phyloP scores from a whole-genome alignment of 768 basidiomycete species.

The Butyriboletus loyo region DNA sequence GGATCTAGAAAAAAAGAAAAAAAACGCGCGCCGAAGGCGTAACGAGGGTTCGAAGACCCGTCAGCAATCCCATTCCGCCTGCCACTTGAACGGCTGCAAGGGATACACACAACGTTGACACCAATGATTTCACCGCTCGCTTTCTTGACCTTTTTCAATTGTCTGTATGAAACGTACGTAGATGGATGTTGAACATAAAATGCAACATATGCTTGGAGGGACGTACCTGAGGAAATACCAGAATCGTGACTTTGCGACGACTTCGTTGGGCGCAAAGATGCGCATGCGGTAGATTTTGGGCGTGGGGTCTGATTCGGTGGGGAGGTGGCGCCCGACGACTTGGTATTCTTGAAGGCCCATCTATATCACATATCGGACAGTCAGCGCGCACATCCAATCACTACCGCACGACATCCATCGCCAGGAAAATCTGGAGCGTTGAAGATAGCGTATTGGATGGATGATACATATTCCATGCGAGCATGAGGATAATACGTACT shows the following conservation, averaged over 20 bases:
- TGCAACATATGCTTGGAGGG: no score
- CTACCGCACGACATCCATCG: no score
- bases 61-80: slow-evolving; percentile 72
- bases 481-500: slow-evolving; percentile 24
- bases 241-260: slow-evolving; percentile 98
- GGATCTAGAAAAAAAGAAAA: slow-evolving; percentile 62
- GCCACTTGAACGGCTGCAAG: slow-evolving; percentile 81
- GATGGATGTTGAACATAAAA: not conserved
- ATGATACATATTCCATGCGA: not conserved
- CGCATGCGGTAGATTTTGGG: slow-evolving; percentile 99
- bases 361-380: slow-evolving; percentile 28
- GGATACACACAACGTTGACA: slow-evolving; percentile 91
- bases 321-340: slow-evolving; percentile 96
- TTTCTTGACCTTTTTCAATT: slow-evolving; percentile 99
- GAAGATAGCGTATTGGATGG: not conserved
- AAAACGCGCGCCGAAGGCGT: slow-evolving; percentile 16
- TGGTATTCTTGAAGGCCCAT: slow-evolving; percentile 91
- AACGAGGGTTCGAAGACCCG: slow-evolving; percentile 22
- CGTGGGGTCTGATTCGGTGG: slow-evolving; percentile 86
- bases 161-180: no score
- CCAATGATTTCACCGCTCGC: slow-evolving; percentile 98
- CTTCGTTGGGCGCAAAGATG: slow-evolving; percentile 98
- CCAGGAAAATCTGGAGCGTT: not conserved
- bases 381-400: slow-evolving; percentile 21
- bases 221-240: slow-evolving; percentile 99